Conservation (phyloP, 345 rosid genomes). For the Trapa incisa region DNA sequence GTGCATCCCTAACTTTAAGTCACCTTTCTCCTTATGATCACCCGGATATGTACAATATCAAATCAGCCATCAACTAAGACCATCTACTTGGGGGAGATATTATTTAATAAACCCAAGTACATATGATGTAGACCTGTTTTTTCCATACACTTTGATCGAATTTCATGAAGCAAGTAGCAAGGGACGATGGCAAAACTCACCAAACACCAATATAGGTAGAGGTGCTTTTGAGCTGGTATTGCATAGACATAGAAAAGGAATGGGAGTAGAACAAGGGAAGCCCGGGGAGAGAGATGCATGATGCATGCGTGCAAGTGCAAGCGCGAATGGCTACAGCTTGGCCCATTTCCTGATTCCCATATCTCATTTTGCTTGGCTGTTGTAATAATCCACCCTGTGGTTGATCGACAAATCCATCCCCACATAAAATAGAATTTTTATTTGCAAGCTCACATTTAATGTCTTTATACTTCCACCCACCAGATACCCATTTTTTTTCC, state of each 20-base stretch:
- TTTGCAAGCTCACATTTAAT: not conserved
- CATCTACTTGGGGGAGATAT: too few species aligned
- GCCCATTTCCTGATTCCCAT: conserved; percentile 3
- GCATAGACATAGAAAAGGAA: not conserved
- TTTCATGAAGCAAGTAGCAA: too few species aligned
- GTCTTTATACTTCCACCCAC: not conserved
- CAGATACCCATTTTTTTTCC: too few species aligned
- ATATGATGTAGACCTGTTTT: too few species aligned
- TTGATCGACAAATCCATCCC: not conserved
- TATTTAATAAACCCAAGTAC: too few species aligned
- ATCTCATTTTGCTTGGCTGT: conserved; percentile 4
- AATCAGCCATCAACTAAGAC: too few species aligned
- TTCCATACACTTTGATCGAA: too few species aligned
- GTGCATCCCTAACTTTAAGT: too few species aligned
- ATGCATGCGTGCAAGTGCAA: not conserved
- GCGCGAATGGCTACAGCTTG: not conserved
- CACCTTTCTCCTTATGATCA: too few species aligned
- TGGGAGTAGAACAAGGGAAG: too few species aligned
- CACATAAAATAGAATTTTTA: not conserved
- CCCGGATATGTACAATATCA: too few species aligned
- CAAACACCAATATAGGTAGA: not conserved
- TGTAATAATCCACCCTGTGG: conserved; percentile 1
- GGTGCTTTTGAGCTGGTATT: not conserved
- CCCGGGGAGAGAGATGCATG: not conserved
- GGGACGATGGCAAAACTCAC: too few species aligned